phyloP scores from a whole-genome alignment of 257 asterid species.

The Solanum piurae region DNA sequence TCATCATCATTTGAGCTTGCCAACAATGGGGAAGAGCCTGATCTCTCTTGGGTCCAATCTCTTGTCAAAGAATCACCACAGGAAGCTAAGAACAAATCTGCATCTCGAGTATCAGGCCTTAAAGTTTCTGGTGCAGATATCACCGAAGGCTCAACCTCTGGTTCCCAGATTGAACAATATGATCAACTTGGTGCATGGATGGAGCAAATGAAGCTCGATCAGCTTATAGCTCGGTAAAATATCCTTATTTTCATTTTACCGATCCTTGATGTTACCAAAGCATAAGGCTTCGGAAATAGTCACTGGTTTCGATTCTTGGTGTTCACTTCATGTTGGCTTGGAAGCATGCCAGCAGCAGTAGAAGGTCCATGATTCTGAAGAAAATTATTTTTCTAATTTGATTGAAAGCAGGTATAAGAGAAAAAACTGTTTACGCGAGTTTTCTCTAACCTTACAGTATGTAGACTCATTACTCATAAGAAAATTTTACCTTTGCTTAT shows the following conservation, averaged over 20 bases:
- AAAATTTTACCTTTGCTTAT: neutral
- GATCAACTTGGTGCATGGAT: slow-evolving; percentile 59
- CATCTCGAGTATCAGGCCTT: slow-evolving; percentile 8
- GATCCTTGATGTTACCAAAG: slow-evolving; percentile 12
- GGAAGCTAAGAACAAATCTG: slow-evolving; percentile 35
- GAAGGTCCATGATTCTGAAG: slow-evolving; percentile 18
- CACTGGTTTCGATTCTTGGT: slow-evolving; percentile 15
- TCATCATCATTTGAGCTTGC: slow-evolving; percentile 58
- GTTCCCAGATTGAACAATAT: slow-evolving; percentile 27
- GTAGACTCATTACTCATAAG: slow-evolving; percentile 1
- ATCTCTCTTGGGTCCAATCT: slow-evolving; percentile 84
- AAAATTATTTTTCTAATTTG: slow-evolving; percentile 12
- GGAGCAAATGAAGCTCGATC: slow-evolving; percentile 80
- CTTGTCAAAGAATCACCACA: slow-evolving; percentile 76
- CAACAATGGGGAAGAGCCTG: slow-evolving; percentile 65
- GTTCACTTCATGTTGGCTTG: slow-evolving; percentile 20
- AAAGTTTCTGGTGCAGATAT: slow-evolving; percentile 22
- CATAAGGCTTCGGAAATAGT: slow-evolving; percentile 12
- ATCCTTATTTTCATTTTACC: neutral
- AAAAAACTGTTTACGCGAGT: slow-evolving; percentile 30
- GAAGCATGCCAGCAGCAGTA: slow-evolving; percentile 17
- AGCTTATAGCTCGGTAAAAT: slow-evolving; percentile 46
- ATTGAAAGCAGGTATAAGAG: slow-evolving; percentile 26
- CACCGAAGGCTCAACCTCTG: slow-evolving; percentile 18
- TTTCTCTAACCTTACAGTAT: slow-evolving; percentile 19